Evolutionary conservation across 371 early-diverging fungal genomes (phyloP).

Genomic region (Haplosporangium sp.): DNA sequence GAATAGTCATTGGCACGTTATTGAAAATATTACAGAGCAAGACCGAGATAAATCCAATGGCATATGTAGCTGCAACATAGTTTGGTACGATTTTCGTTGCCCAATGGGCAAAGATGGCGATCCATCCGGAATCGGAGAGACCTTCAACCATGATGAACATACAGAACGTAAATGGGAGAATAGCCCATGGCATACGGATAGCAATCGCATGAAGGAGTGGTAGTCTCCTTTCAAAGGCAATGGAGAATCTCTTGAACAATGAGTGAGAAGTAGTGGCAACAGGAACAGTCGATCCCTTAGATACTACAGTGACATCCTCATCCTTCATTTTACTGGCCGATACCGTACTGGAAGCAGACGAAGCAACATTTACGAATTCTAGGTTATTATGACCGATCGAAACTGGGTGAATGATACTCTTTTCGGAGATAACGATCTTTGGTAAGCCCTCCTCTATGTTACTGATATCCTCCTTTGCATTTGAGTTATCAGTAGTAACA

Average conservation of each 20-base stretch:
- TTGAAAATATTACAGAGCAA: slow-evolving; percentile 82
- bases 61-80: slow-evolving; percentile 71
- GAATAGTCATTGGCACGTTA: slow-evolving; percentile 87
- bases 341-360: too few relatives aligned
- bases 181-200: slow-evolving; percentile 78
- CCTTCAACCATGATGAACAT: slow-evolving; percentile 89
- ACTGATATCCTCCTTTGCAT: background rate
- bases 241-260: background rate
- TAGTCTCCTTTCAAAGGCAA: slow-evolving; percentile 40
- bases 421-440: slow-evolving; percentile 16
- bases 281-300: too few relatives aligned
- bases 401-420: slow-evolving; percentile 18
- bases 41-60: slow-evolving; percentile 71
- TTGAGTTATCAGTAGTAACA: background rate
- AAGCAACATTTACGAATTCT: too few relatives aligned
- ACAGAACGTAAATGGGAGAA: slow-evolving; percentile 82
- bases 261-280: too few relatives aligned
- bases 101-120: slow-evolving; percentile 70
- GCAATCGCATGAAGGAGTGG: slow-evolving; percentile 67
- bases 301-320: too few relatives aligned
- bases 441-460: slow-evolving; percentile 23
- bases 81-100: slow-evolving; percentile 67
- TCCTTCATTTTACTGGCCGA: too few relatives aligned
- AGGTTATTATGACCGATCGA: background rate
- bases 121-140: slow-evolving; percentile 75